Evolutionary conservation across 331 rosid species (phyloP).

Genomic region (Malus hybrid): DNA sequence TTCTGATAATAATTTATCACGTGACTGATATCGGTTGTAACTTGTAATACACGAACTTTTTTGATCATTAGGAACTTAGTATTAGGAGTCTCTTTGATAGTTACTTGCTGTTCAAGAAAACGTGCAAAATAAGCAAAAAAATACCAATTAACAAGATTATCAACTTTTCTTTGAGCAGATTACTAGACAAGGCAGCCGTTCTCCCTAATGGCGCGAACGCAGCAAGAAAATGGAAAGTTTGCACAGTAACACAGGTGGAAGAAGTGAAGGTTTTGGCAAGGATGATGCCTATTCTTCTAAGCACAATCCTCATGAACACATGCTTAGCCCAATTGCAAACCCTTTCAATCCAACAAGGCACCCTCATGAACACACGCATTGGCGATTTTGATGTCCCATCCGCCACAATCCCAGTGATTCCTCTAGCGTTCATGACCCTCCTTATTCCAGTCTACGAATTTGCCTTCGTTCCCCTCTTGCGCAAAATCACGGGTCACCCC

Average conservation of each 20-base stretch:
- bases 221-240: slow-evolving; percentile 32
- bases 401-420: slow-evolving; percentile 49
- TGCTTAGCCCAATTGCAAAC: slow-evolving; percentile 51
- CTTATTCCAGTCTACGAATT: slow-evolving; percentile 47
- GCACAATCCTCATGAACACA: slow-evolving; percentile 50
- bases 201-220: slow-evolving; percentile 14
- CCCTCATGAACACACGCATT: slow-evolving; percentile 31
- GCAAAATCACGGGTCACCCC: slow-evolving; percentile 41
- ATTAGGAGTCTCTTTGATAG: background rate
- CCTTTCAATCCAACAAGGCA: slow-evolving; percentile 46
- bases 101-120: background rate
- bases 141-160: background rate
- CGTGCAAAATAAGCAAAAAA: background rate
- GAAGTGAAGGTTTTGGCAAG: slow-evolving; percentile 54
- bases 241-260: slow-evolving; percentile 52
- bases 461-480: slow-evolving; percentile 25
- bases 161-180: slow-evolving; percentile 8
- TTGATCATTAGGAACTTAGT: no score
- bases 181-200: slow-evolving; percentile 53
- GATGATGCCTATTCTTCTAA: slow-evolving; percentile 35
- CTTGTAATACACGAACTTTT: no score
- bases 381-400: slow-evolving; percentile 26
- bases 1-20: background rate
- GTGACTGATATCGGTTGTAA: background rate
- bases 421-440: slow-evolving; percentile 44